These are phyloP conservation scores for Globisporangium parvum DNA, from an alignment of 352 stramenopile species.

Conservation along the genomic window DNA sequence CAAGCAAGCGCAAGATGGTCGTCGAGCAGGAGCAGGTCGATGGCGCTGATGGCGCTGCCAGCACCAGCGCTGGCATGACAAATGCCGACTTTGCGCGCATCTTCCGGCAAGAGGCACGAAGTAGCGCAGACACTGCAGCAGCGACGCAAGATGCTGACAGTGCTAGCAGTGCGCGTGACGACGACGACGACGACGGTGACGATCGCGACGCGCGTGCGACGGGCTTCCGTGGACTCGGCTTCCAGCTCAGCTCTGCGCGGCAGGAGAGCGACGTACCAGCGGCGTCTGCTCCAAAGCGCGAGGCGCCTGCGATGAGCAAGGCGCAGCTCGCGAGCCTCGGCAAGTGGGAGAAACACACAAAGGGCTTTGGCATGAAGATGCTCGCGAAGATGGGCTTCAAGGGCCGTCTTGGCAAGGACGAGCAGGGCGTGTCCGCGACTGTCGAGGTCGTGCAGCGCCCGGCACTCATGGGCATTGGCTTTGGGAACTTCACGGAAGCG, in stretches of 20 bases:
- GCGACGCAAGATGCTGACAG: too few species aligned
- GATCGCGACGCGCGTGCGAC: too few species aligned
- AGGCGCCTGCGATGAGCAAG: conserved; percentile 5
- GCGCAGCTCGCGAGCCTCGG: conserved; percentile 8
- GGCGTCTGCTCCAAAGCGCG: conserved; percentile 7
- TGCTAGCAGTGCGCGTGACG: too few species aligned
- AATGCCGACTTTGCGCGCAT: conserved; percentile 82
- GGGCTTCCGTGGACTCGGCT: too few species aligned
- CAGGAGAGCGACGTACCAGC: too few species aligned
- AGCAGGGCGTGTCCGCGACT: conserved; percentile 89
- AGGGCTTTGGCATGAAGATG: conserved; percentile 94
- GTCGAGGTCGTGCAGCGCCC: conserved; percentile 93
- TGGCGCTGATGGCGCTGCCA: background rate
- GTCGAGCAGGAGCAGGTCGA: background rate
- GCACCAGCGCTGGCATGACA: conserved; percentile 24
- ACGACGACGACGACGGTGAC: too few species aligned
- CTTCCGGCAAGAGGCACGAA: conserved; percentile 39
- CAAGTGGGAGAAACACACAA: conserved; percentile 95
- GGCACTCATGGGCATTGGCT: conserved; percentile 90
- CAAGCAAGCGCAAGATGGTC: background rate
- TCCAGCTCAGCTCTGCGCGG: too few species aligned
- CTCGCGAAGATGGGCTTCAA: conserved; percentile 95
- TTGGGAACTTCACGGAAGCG: conserved; percentile 91
- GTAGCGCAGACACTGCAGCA: background rate
- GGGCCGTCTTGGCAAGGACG: conserved; percentile 90